Evolutionary conservation across 306 rosid genomes (phyloP), one percentile per base, ranked within the genome.

Genomic region (Inga laurina): DNA sequence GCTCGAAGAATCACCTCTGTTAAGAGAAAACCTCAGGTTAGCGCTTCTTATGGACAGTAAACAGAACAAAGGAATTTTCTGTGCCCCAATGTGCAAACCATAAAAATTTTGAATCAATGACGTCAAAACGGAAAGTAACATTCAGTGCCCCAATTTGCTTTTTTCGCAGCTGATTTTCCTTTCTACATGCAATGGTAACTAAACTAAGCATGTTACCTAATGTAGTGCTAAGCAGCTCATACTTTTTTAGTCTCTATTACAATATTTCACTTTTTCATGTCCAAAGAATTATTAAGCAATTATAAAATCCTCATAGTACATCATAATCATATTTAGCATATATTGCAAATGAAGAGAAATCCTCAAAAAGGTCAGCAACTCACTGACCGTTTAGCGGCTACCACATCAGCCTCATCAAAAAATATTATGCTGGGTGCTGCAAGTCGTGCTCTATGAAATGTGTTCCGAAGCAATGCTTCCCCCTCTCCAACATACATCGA

Each of bases 401-500:
- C 89, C 76, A 92, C 93, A 74, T 96, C 99, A 39, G 91, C 99
- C 87, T 96, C 98, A 74, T 96, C 99, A 80, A 95, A 92, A 90
- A 93, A 89, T 81, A 95, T 81, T 88, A 93, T 93, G 88, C 99
- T 91, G 44, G 96, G 98, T 37, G 97, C 98, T 3, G 92, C 97
- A 79, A 96, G 94, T 52, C 94, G 91, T 37, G 99, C 98, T 86
- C 94, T 92, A 61, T 86, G 91, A 85, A 96, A 96, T 61, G 98
- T 91, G 82, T 88, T 89, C 32, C 99, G 97, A 72, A 93, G 90
- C 76, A 91, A 80, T 73, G 93, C 94, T 90, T 96, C 99, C 72
- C 98, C 98, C 81, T 93, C 98, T 72, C 99, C 99, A 61, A 93
- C 98, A 76, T 93, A 96, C 99, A 91, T 96, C 3, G 99, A 96